Conservation (phyloP, 2,329 filamentous ascomycete species). For the Xylariaceae sp. region DNA sequence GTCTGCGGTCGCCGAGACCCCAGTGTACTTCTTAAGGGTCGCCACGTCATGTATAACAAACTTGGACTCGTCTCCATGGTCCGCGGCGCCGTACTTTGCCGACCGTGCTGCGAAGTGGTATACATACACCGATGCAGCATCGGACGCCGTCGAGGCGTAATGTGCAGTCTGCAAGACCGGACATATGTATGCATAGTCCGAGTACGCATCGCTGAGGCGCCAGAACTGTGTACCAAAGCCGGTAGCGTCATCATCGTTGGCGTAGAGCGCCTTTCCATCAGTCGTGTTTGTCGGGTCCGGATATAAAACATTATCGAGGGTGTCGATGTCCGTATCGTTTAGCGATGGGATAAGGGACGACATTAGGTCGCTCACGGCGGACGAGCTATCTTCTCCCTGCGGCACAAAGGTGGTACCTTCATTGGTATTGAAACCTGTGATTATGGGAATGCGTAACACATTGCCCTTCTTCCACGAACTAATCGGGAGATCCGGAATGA, state of each 20-base stretch:
- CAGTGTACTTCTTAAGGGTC: conserved; percentile 31
- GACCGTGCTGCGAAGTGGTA: conserved; percentile 58
- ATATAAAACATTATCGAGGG: conserved; percentile 54
- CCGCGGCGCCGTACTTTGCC: conserved; percentile 34
- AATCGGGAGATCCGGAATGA: conserved; percentile 56
- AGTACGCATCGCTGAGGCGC: conserved; percentile 57
- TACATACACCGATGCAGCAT: conserved; percentile 41
- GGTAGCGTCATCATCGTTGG: conserved; percentile 30
- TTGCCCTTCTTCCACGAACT: conserved; percentile 52
- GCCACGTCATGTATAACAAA: conserved; percentile 42
- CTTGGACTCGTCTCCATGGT: conserved; percentile 45
- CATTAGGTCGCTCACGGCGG: conserved; percentile 60
- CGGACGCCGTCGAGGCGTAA: conserved; percentile 31
- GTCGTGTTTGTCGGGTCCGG: conserved; percentile 48
- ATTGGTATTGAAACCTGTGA: conserved; percentile 68
- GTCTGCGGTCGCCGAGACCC: conserved; percentile 35
- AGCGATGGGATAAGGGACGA: conserved; percentile 56
- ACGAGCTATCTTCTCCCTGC: conserved; percentile 39
- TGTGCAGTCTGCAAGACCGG: conserved; percentile 59
- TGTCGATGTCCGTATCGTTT: conserved; percentile 45
- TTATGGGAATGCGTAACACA: conserved; percentile 55
- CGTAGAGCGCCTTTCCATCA: conserved; percentile 37
- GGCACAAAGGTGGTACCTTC: conserved; percentile 66
- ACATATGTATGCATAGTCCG: conserved; percentile 61
- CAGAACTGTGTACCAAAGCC: conserved; percentile 51